Base-by-base conservation (phyloP, 495 filamentous ascomycete genomes). In the Aspergillus affinis region DNA sequence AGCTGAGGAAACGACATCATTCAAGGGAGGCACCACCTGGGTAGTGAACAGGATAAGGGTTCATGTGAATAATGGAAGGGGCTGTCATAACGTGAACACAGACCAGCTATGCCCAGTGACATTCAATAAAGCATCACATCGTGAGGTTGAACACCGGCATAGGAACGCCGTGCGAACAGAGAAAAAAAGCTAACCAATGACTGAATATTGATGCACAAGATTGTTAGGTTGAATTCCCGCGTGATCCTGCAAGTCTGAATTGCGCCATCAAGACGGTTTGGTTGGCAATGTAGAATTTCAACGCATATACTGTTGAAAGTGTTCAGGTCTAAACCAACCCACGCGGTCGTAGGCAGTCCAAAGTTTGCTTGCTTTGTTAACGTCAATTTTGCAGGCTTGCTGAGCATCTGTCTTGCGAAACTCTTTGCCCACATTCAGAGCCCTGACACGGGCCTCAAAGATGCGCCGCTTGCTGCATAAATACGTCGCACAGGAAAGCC, bases 331-430 rank as follows among this genome's bases (percentile, higher is more conserved):
- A 65, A 97, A 88, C 91, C 93, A 97, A 55, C 91, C 91, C 51
- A 96, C 90, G 53, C 87, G 87, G 20, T 97, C 90, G 69, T 90
- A 98, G 27, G 91, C 92, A 47, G 87, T 86, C 92, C 92, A 97
- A 54, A 98, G 82, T 72, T 94, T 95, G 66, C 91, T 96, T 27
- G 94, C 92, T 81, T 98, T 98, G 79, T 97, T 97, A 72, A 97
- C 94, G 71, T 98, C 94, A 61, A 97, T 97, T 80, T 95, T 95
- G 84, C 92, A 96, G 26, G 91, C 91, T 72, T 96, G 91, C 73
- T 98, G 94, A 32, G 92, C 90, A 71, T 97, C 90, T n/a, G 94
- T 97, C 84, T 97, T 98, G 61, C 91, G 83, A 69, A 98, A 98
- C 67, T 94, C 90, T 74, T 96, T 94, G 65, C 84, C 82, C 51